Evolutionary conservation across 1,284 basidiomycete genomes (phyloP), one percentile per base, ranked within the genome.

Genomic region (Earliella scabrosa): DNA sequence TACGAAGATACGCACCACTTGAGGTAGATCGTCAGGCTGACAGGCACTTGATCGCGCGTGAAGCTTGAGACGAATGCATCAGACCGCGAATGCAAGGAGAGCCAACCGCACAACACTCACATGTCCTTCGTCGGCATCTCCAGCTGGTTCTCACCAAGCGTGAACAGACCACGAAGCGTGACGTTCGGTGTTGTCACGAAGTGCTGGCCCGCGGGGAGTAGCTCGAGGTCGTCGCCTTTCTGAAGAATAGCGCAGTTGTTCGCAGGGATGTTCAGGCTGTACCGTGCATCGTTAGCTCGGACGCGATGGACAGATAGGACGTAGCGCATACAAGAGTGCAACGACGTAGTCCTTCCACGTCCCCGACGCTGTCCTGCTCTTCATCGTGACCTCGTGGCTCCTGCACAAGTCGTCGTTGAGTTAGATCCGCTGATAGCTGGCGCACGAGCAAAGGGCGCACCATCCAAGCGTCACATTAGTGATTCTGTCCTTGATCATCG

Each of bases 41-140:
- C 90, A 32, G 90, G 90, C 8, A 92, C 90, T 75, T 92, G 90
- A 66, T 92, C 90, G 35, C 88, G 81, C 18, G 90, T 92, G 69
- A 88, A 91, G 61, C 89, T 91, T 5, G 56, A 55, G 35, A 1
- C 26, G 13, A 23, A 29, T 2, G 14, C 14, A 9, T 32, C 31
- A 45, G 31, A 10, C 3, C 16, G n/a, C n/a, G 21, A 2, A 21
- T 18, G 9, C 21, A 24, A 5, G 5, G 14, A 38, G 8, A 16
- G 31, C 56, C 38, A 40, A 32, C 18, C 13, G 50, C 21, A 54
- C 18, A 5, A 34, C 11, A 72, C 83, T 64, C 60, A 88, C 88
- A 91, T 90, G 62, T 91, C 89, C 71, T 92, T 92, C 8, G 90
- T 91, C 3, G 89, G 88, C 86, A 92, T 88, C 70, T 92, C 90